Evolutionary conservation across 1,284 basidiomycete genomes (phyloP).

Genomic region (Earliella scabrosa): DNA sequence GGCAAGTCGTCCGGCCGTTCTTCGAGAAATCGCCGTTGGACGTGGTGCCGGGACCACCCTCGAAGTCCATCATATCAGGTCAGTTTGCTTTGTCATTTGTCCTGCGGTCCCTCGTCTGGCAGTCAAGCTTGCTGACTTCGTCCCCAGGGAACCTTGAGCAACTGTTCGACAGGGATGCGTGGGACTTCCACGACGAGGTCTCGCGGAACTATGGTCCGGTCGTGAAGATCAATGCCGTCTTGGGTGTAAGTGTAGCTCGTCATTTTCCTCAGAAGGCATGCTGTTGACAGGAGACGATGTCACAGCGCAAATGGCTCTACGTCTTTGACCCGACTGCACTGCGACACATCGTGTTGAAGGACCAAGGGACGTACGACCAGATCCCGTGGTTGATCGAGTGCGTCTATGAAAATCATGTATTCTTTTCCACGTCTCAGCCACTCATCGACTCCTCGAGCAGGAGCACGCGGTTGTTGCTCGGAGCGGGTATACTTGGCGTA

Average conservation of each 20-base stretch:
- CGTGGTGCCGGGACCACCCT: conserved; percentile 30
- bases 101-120: neutral
- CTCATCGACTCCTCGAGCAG: conserved; percentile 1
- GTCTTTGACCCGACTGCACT: conserved; percentile 22
- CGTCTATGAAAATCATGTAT: neutral
- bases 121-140: too few relatives aligned
- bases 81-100: conserved; percentile 11
- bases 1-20: conserved; percentile 13
- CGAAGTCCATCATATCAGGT: conserved; percentile 21
- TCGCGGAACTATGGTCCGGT: conserved; percentile 16
- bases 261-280: neutral
- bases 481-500: conserved; percentile 20
- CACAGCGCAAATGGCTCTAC: conserved; percentile 22
- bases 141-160: conserved; percentile 21
- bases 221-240: conserved; percentile 21
- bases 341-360: conserved; percentile 18
- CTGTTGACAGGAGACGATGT: too few relatives aligned
- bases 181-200: conserved; percentile 23
- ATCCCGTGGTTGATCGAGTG: conserved; percentile 21
- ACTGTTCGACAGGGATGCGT: conserved; percentile 23
- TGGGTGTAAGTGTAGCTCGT: conserved; percentile 12
- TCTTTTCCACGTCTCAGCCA: neutral
- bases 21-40: conserved; percentile 28
- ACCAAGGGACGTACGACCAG: conserved; percentile 22
- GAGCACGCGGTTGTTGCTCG: conserved; percentile 21